Percentiles rank a stretch among this genome's conserved stretches.
phyloP scores from a whole-genome alignment of 78 protist species.

The Planoprotostelium fungivorum region DNA sequence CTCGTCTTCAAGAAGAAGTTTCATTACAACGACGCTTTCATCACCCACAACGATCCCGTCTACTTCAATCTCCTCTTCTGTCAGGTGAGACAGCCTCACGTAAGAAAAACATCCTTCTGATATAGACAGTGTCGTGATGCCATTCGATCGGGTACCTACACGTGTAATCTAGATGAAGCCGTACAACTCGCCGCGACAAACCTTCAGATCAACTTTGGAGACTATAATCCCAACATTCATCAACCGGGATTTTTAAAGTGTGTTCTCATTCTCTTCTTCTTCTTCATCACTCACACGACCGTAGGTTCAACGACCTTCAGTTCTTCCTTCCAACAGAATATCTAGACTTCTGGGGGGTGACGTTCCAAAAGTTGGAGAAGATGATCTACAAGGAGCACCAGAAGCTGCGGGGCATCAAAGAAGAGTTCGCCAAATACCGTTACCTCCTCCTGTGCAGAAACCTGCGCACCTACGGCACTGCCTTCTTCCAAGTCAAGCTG shows the following conservation, averaged over 20 bases:
- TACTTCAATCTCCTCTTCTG: slow-evolving; percentile 53
- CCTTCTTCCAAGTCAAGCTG: slow-evolving; percentile 54
- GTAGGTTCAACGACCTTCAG: slow-evolving; percentile 26
- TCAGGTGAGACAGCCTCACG: slow-evolving; percentile 9
- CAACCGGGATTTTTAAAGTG: slow-evolving; percentile 51
- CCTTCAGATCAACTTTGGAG: slow-evolving; percentile 64
- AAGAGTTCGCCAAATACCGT: slow-evolving; percentile 76
- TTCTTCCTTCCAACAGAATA: slow-evolving; percentile 46
- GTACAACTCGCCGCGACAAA: slow-evolving; percentile 64
- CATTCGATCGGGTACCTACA: slow-evolving; percentile 31
- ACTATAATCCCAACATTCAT: slow-evolving; percentile 68
- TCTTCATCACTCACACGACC: neutral
- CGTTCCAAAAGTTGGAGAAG: slow-evolving; percentile 62
- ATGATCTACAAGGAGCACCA: slow-evolving; percentile 67
- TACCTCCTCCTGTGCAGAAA: slow-evolving; percentile 75
- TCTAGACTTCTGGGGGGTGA: slow-evolving; percentile 49
- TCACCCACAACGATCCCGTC: slow-evolving; percentile 47
- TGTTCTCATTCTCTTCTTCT: neutral
- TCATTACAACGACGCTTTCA: slow-evolving; percentile 17
- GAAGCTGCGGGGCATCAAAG: slow-evolving; percentile 64
- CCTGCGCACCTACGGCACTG: slow-evolving; percentile 79
- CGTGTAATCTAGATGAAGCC: slow-evolving; percentile 68
- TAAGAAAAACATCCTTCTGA: neutral
- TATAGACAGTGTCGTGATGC: slow-evolving; percentile 32
- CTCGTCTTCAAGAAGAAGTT: slow-evolving; percentile 51